Base-by-base conservation (phyloP, 1,284 basidiomycete species). In the Melampsora americana region DNA sequence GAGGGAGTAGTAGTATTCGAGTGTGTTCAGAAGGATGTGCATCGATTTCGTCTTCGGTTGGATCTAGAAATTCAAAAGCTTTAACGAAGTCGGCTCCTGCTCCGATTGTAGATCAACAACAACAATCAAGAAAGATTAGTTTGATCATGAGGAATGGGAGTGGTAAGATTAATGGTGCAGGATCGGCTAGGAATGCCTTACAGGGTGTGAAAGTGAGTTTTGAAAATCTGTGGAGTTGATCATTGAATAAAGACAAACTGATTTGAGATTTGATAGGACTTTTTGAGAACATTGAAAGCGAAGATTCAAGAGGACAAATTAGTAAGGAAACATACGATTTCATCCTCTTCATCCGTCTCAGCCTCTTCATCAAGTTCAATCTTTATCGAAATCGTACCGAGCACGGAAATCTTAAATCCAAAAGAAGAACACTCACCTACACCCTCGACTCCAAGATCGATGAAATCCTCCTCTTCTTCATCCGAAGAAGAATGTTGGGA, bases 401-500 rank as follows among this genome's bases (percentile, higher is more conserved):
- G 9, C 35, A 35, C 35, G 3, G 35, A 35, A 9, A 35, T 35
- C 35, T 35, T 53, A 56, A 18, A 23, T 1, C 7, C 53, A 56
- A 18, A 6, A 23, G 1, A 11, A 56, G 20, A 18, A 53, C 5
- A 4, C 12, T 23, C 53, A 23, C 53, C 53, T 56, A 56, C 53
- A 12, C 20, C 20, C 5, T 56, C 53, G 53, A 23, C 7, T 12
- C n/a, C 53, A 1, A 3, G 9, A 50, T 26, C 66, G 5, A 56
- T 5, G 1, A 53, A 64, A 2, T 30, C 50, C 3, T 66, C 64
- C 46, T 14, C n/a, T 18, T 74, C 65, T 6, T 50, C 44, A 1
- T 50, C 28, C 1, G 44, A 53, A 30, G 71, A 74, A 67, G 71
- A 74, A 46, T 66, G 53, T 30, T 74, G 71, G 71, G 71, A 74